phyloP scores from a whole-genome alignment of 257 asterid genomes.

The Petunia secreta region DNA sequence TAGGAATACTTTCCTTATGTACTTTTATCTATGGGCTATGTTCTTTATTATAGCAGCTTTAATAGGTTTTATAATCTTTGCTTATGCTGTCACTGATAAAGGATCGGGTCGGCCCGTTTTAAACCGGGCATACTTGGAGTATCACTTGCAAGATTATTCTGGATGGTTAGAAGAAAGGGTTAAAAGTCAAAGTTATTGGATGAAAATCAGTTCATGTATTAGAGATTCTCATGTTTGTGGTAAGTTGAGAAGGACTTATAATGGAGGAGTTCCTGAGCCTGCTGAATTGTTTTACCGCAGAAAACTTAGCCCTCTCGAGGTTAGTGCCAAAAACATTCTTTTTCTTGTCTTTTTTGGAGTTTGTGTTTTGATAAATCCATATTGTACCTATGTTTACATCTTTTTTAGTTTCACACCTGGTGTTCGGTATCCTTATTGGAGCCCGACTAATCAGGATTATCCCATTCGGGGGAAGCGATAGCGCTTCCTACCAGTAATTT shows the following conservation, averaged over 20 bases:
- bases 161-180: slow-evolving; percentile 88
- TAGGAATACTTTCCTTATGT: slow-evolving; percentile 85
- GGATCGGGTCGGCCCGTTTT: slow-evolving; percentile 71
- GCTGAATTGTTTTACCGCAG: slow-evolving; percentile 60
- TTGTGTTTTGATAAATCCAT: too few relatives aligned
- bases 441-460: too few relatives aligned
- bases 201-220: slow-evolving; percentile 67
- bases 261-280: slow-evolving; percentile 66
- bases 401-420: too few relatives aligned
- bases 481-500: too few relatives aligned
- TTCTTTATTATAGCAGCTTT: slow-evolving; percentile 68
- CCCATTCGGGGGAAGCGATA: too few relatives aligned
- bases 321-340: background rate
- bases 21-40: slow-evolving; percentile 87
- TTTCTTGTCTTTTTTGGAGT: background rate
- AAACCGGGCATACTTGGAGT: slow-evolving; percentile 64
- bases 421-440: too few relatives aligned
- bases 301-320: slow-evolving; percentile 70
- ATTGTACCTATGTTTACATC: too few relatives aligned
- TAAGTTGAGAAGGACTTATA: slow-evolving; percentile 44
- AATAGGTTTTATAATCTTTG: slow-evolving; percentile 74
- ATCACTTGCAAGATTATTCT: slow-evolving; percentile 69
- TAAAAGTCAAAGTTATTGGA: slow-evolving; percentile 54
- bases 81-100: slow-evolving; percentile 79
- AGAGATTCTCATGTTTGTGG: slow-evolving; percentile 64